phyloP scores from a whole-genome alignment of 805 yeast species.

The Candida hispaniensis region DNA sequence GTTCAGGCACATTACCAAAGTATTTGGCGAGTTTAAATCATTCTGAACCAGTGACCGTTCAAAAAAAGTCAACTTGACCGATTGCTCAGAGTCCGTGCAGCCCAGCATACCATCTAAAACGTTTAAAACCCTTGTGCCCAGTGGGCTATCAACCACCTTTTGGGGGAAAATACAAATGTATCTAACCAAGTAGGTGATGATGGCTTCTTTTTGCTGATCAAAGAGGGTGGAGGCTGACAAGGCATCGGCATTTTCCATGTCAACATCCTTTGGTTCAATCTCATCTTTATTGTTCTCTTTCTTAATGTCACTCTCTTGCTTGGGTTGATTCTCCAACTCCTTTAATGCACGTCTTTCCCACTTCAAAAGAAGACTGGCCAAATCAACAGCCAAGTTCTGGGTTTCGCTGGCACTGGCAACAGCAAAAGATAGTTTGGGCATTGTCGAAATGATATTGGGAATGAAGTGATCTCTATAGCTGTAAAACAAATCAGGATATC shows the following conservation, averaged over 20 bases:
- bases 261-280: constrained; percentile 20
- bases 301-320: constrained; percentile 17
- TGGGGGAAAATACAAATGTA: constrained; percentile 80
- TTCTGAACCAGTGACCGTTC: constrained; percentile 76
- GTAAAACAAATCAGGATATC: constrained; percentile 74
- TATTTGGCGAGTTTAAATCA: constrained; percentile 50
- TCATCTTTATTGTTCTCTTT: constrained; percentile 19
- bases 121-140: constrained; percentile 73
- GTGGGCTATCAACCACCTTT: constrained; percentile 69
- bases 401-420: constrained; percentile 71
- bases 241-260: constrained; percentile 28
- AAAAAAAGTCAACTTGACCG: constrained; percentile 76
- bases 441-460: constrained; percentile 78
- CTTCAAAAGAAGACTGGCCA: constrained; percentile 70
- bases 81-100: constrained; percentile 75
- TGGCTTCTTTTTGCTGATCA: constrained; percentile 73
- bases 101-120: constrained; percentile 56
- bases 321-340: constrained; percentile 17
- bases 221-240: constrained; percentile 52
- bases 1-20: constrained; percentile 72
- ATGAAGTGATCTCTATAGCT: constrained; percentile 82
- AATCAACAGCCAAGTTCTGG: constrained; percentile 76
- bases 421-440: constrained; percentile 77
- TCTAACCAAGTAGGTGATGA: constrained; percentile 77
- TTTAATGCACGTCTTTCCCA: constrained; percentile 57